phyloP scores from a whole-genome alignment of 75 land plant genomes.

The Gnetum montanum region DNA sequence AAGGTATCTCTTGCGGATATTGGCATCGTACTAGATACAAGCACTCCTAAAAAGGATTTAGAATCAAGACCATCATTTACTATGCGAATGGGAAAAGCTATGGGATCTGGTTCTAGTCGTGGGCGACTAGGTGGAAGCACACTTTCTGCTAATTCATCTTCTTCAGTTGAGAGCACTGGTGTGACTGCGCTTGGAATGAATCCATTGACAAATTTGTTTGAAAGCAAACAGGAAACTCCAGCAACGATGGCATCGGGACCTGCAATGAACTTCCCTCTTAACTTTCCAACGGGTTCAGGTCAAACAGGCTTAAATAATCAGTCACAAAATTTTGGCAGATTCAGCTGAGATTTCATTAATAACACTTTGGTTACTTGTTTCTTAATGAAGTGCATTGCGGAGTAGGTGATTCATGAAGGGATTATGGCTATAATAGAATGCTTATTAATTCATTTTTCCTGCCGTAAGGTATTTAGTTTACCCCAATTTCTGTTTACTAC shows the following conservation, averaged over 20 bases:
- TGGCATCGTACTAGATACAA: constrained; percentile 66
- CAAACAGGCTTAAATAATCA: constrained; percentile 10
- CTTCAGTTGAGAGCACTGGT: constrained; percentile 8
- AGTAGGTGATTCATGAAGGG: too few species aligned
- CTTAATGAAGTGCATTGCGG: too few species aligned
- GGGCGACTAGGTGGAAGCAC: constrained; percentile 28
- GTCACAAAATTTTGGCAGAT: constrained; percentile 31
- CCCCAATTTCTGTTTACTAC: too few species aligned
- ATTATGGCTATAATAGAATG: too few species aligned
- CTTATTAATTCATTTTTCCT: too few species aligned
- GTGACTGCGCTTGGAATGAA: constrained; percentile 1
- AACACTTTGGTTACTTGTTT: too few species aligned
- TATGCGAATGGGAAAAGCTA: constrained; percentile 64
- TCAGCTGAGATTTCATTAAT: constrained; percentile 26
- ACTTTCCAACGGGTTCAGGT: constrained; percentile 30
- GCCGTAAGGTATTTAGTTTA: too few species aligned
- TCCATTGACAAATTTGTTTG: constrained; percentile 7
- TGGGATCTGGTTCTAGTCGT: constrained; percentile 79
- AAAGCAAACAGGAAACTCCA: constrained; percentile 27
- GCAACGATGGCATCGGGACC: constrained; percentile 10
- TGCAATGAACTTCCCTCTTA: constrained; percentile 5
- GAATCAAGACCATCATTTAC: constrained; percentile 36
- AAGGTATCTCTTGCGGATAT: constrained; percentile 58
- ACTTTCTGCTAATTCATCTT: constrained; percentile 28
- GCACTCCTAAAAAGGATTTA: constrained; percentile 20